These are phyloP conservation scores for Backusella morwellensis DNA, from an alignment of 192 early-diverging fungal genomes.

Conservation along the genomic window DNA sequence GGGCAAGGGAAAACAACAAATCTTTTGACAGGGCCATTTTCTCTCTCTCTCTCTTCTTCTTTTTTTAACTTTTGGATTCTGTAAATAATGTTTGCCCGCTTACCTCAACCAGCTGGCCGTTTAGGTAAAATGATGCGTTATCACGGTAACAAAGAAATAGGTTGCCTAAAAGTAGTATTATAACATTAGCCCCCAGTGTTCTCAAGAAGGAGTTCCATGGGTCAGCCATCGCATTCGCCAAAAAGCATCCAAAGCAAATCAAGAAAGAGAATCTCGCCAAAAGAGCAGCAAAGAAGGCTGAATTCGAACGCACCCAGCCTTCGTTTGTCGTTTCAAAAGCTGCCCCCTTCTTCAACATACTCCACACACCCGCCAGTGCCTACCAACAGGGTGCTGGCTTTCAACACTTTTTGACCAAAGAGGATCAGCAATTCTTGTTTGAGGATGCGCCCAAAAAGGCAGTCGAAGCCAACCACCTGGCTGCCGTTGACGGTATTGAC, in stretches of 20 bases:
- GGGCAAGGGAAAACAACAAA: background rate
- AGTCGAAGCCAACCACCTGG: constrained; percentile 21
- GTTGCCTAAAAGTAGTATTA: too few species aligned
- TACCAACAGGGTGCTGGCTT: constrained; percentile 28
- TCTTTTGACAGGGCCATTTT: constrained; percentile 12
- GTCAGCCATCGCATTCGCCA: constrained; percentile 22
- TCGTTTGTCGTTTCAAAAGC: constrained; percentile 32
- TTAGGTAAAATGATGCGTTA: background rate
- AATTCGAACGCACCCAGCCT: constrained; percentile 33
- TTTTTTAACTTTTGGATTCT: background rate
- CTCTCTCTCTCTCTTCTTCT: background rate
- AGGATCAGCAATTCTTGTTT: constrained; percentile 49
- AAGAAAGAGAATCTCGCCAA: constrained; percentile 43
- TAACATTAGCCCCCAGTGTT: background rate
- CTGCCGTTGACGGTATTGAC: constrained; percentile 33
- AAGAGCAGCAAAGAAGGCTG: constrained; percentile 24
- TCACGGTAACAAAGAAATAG: too few species aligned
- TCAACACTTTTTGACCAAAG: constrained; percentile 48
- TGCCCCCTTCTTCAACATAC: constrained; percentile 28
- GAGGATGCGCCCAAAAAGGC: constrained; percentile 41
- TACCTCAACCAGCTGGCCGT: background rate
- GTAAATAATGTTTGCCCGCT: constrained; percentile 6
- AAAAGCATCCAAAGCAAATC: constrained; percentile 41
- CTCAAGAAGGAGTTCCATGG: constrained; percentile 29
- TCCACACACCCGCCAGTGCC: constrained; percentile 34